phyloP scores from a whole-genome alignment of 2,329 filamentous ascomycete genomes.

The Penicillium fuscoglaucum region DNA sequence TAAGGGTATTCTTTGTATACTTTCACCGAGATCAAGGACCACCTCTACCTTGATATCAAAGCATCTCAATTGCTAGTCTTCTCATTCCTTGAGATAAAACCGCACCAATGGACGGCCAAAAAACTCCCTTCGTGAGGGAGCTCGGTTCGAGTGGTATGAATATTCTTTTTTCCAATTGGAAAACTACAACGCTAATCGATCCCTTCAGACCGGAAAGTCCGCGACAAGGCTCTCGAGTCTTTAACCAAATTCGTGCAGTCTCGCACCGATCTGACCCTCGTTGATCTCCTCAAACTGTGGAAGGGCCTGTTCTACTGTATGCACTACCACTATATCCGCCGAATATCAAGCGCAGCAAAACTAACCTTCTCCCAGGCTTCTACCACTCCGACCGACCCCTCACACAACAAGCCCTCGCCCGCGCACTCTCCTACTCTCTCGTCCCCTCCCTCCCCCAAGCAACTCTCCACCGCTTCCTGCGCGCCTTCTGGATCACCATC shows the following conservation, averaged over 20 bases:
- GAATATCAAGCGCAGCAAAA: not conserved
- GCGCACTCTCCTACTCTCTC: slow-evolving; percentile 70
- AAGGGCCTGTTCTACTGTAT: slow-evolving; percentile 86
- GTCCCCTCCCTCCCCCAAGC: slow-evolving; percentile 58
- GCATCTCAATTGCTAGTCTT: slow-evolving; percentile 5
- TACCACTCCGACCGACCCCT: slow-evolving; percentile 91
- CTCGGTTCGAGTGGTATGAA: slow-evolving; percentile 76
- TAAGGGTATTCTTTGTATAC: not conserved
- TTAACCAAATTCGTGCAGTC: slow-evolving; percentile 75
- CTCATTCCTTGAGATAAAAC: slow-evolving; percentile 13
- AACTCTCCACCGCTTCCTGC: slow-evolving; percentile 52
- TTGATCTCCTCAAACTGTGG: slow-evolving; percentile 86
- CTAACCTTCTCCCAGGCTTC: slow-evolving; percentile 56
- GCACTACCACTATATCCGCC: slow-evolving; percentile 15
- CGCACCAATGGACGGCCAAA: slow-evolving; percentile 44
- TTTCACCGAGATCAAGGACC: slow-evolving; percentile 4
- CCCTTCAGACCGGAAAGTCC: slow-evolving; percentile 68
- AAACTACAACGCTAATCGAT: slow-evolving; percentile 8
- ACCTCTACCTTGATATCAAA: not conserved
- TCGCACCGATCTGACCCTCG: slow-evolving; percentile 59
- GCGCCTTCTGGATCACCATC: slow-evolving; percentile 71
- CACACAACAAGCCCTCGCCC: slow-evolving; percentile 81
- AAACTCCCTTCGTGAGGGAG: slow-evolving; percentile 74
- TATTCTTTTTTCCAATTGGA: not conserved
- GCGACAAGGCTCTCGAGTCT: slow-evolving; percentile 73